Evolutionary conservation across 1,139 yeast genomes (phyloP), one percentile per base, ranked within the genome.

Genomic region (Kodamaea suecica): DNA sequence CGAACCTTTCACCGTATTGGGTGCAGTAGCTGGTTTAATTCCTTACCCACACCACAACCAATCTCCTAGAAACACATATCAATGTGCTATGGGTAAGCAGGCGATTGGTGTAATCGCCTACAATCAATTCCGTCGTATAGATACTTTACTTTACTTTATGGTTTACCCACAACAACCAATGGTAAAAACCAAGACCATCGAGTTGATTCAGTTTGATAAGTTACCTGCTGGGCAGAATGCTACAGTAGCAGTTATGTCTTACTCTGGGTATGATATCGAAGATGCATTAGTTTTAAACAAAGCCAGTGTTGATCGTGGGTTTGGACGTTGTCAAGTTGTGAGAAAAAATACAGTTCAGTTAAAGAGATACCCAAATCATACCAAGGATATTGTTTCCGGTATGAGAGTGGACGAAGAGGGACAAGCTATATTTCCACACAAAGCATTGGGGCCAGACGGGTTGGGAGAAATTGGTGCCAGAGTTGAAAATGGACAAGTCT

Each of bases 41-140:
- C 99, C 99, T n/a, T 92, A 92, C 53, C 99, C 99, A 23, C 98
- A 92, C 59, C 99, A 92, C 61, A 92, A 92, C 61, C 98, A 92
- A 68, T 88, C 97, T 4, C 98, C 98, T 33, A 83, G 98, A 76
- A 92, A 92, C 59, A 92, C 98, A 0, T 92, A 92, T 67, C 98
- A 92, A 68, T 92, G 97, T 76, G 98, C 98, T 59, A 92, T 92
- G 98, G 98, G 98, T 79, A 92, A 92, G 69, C 99, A 92, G 67
- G 98, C 98, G 15, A 92, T 92, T 61, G 99, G 99, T 47, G 97
- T 97, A 6, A 94, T 94, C 63, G 97, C 95, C 17, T 92, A 92
- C 61, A 92, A 92, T 61, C 98, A 92, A 63, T 85, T 92, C 65
- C 78, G 88, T 57, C 80, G 99, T 62, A 92, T 92, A 49, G 99